A percentile compares a stretch with the other conserved stretches of the same genome.
phyloP scores from a whole-genome alignment of 2,329 filamentous ascomycete species.

The Fusarium sp. region DNA sequence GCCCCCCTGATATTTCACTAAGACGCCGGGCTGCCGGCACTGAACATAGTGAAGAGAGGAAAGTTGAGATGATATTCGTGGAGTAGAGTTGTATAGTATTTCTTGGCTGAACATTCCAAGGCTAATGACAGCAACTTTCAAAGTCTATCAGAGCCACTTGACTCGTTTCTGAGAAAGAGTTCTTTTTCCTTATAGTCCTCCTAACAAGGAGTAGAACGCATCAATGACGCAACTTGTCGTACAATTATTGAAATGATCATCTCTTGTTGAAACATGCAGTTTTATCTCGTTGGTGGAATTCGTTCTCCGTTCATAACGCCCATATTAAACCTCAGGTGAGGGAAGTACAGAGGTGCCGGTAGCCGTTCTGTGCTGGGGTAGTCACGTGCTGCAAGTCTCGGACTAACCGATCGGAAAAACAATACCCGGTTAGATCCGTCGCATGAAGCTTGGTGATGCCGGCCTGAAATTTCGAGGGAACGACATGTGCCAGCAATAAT shows the following conservation, averaged over 20 bases:
- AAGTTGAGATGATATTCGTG: neutral
- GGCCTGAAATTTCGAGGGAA: constrained; percentile 34
- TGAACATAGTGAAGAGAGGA: neutral
- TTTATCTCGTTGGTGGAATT: constrained; percentile 29
- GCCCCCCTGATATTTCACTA: constrained; percentile 31
- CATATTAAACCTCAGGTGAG: constrained; percentile 12
- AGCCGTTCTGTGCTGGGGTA: neutral
- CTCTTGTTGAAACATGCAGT: constrained; percentile 18
- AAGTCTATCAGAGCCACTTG: neutral
- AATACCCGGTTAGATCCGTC: constrained; percentile 3
- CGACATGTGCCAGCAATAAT: constrained; percentile 55
- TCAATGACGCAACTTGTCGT: constrained; percentile 1
- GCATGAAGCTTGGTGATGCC: constrained; percentile 30
- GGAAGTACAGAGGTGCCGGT: constrained; percentile 11
- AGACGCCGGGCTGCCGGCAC: neutral
- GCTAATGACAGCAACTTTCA: neutral
- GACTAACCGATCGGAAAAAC: constrained; percentile 33
- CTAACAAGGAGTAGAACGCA: neutral
- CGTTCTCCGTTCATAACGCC: constrained; percentile 17
- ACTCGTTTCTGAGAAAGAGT: neutral
- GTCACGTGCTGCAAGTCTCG: constrained; percentile 14
- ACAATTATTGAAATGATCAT: neutral
- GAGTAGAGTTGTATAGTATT: neutral
- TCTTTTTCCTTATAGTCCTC: neutral
- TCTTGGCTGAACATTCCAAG: neutral